A percentile compares a stretch with the other conserved stretches of the same genome.
phyloP scores from a whole-genome alignment of 208 protist genomes.

The Sergeia podlipaevii region DNA sequence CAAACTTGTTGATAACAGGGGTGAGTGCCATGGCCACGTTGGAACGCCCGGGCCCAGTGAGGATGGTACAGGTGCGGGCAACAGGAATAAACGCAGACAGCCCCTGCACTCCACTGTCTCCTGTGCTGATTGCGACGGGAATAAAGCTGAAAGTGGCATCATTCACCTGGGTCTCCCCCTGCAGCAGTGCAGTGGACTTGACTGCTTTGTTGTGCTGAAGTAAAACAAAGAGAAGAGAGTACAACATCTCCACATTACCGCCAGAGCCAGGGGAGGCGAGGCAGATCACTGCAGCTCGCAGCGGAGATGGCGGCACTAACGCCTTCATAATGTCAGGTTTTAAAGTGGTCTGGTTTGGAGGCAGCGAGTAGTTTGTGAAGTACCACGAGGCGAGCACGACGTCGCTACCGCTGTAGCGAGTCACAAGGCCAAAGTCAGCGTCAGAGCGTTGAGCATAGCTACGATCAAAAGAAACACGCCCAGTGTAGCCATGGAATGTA shows the following conservation, averaged over 20 bases:
- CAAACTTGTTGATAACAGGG: slow-evolving; percentile 79
- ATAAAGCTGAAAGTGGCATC: slow-evolving; percentile 41
- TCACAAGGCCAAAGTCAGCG: slow-evolving; percentile 47
- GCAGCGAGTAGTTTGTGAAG: slow-evolving; percentile 26
- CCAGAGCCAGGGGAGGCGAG: slow-evolving; percentile 60
- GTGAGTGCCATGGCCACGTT: slow-evolving; percentile 50
- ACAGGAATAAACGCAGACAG: slow-evolving; percentile 65
- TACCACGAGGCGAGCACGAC: slow-evolving; percentile 59
- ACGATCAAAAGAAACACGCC: slow-evolving; percentile 63
- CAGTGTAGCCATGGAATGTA: slow-evolving; percentile 65
- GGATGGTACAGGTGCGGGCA: slow-evolving; percentile 57
- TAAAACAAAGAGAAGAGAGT: slow-evolving; percentile 56
- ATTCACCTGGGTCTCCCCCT: slow-evolving; percentile 7
- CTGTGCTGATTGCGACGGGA: slow-evolving; percentile 58
- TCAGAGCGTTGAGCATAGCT: slow-evolving; percentile 65
- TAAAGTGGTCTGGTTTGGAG: slow-evolving; percentile 21
- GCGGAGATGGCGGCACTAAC: slow-evolving; percentile 53
- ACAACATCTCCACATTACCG: slow-evolving; percentile 44
- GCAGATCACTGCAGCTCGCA: slow-evolving; percentile 60
- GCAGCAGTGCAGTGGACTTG: too few relatives aligned
- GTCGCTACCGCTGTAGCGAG: slow-evolving; percentile 31
- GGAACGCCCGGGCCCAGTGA: slow-evolving; percentile 58
- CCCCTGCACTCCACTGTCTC: slow-evolving; percentile 54
- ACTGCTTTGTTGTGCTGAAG: slow-evolving; percentile 30
- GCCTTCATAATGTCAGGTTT: slow-evolving; percentile 24